Conservation (phyloP, 768 basidiomycete species). For the Russula virescens region DNA sequence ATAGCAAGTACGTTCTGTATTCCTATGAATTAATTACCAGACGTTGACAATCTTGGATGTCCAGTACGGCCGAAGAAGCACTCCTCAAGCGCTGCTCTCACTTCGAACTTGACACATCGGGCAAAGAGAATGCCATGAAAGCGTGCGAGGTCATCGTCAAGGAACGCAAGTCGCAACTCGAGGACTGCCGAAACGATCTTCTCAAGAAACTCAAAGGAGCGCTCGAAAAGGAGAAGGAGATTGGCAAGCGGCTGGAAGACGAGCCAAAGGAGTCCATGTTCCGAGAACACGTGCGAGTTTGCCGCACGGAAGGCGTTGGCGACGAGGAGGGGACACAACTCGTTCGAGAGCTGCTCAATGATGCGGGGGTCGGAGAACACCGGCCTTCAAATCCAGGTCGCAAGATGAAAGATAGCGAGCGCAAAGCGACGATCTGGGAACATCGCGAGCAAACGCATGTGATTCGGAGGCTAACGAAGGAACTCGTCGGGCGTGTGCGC, state of each 20-base stretch:
- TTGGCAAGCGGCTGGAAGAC: constrained; percentile 39
- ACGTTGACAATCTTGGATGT: neutral
- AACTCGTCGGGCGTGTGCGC: constrained; percentile 83
- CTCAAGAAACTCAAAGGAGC: constrained; percentile 58
- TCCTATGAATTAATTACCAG: neutral
- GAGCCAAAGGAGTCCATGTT: constrained; percentile 66
- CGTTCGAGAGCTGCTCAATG: constrained; percentile 51
- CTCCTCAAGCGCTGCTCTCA: constrained; percentile 93
- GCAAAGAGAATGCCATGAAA: constrained; percentile 71
- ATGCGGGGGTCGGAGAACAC: constrained; percentile 45
- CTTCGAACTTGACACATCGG: constrained; percentile 75
- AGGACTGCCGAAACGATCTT: constrained; percentile 73
- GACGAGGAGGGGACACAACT: constrained; percentile 70
- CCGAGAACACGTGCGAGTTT: constrained; percentile 68
- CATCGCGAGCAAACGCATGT: constrained; percentile 85
- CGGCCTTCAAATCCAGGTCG: constrained; percentile 17
- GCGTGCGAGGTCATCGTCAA: constrained; percentile 89
- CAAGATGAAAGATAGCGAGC: constrained; percentile 47
- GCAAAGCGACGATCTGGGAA: constrained; percentile 69
- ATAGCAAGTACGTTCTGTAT: constrained; percentile 48
- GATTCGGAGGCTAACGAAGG: constrained; percentile 78
- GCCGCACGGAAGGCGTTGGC: constrained; percentile 63
- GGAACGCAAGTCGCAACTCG: constrained; percentile 73
- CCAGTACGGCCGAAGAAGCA: constrained; percentile 84
- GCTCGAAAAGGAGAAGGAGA: constrained; percentile 60